phyloP scores from a whole-genome alignment of 169 alveolate species.

The Plasmodium adleri region DNA sequence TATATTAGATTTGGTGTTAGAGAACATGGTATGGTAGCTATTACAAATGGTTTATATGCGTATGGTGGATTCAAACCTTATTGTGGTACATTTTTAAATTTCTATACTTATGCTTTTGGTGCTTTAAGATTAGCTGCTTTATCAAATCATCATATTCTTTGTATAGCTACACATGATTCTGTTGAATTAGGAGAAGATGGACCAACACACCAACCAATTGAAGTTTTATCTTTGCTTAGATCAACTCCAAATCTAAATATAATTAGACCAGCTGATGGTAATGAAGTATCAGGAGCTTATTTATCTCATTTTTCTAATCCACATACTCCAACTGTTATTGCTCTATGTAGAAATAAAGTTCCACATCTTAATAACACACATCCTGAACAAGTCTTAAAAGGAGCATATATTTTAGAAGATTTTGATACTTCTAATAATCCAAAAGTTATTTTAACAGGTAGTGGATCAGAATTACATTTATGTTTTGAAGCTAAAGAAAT shows the following conservation, averaged over 20 bases:
- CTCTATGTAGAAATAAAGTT: slow-evolving; percentile 76
- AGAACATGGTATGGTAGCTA: slow-evolving; percentile 89
- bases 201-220: slow-evolving; percentile 89
- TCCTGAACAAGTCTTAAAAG: slow-evolving; percentile 80
- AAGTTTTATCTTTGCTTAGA: slow-evolving; percentile 81
- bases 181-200: slow-evolving; percentile 89
- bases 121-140: slow-evolving; percentile 85
- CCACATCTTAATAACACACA: slow-evolving; percentile 79
- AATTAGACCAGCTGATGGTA: slow-evolving; percentile 88
- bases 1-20: slow-evolving; percentile 84
- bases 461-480: slow-evolving; percentile 85
- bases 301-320: slow-evolving; percentile 41
- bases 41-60: slow-evolving; percentile 83
- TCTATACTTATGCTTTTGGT: slow-evolving; percentile 85
- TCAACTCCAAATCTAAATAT: slow-evolving; percentile 79
- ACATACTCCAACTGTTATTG: slow-evolving; percentile 68
- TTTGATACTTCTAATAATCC: slow-evolving; percentile 43
- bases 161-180: slow-evolving; percentile 89
- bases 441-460: slow-evolving; percentile 80
- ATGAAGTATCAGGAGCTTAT: slow-evolving; percentile 84
- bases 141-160: slow-evolving; percentile 79
- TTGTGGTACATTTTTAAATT: slow-evolving; percentile 86
- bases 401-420: slow-evolving; percentile 85
- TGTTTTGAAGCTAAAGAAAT: slow-evolving; percentile 81
- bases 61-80: slow-evolving; percentile 86